Evolutionary conservation across 139 green algal genomes (phyloP), one percentile per base, ranked within the genome.

Genomic region (Yamagishiella unicocca): DNA sequence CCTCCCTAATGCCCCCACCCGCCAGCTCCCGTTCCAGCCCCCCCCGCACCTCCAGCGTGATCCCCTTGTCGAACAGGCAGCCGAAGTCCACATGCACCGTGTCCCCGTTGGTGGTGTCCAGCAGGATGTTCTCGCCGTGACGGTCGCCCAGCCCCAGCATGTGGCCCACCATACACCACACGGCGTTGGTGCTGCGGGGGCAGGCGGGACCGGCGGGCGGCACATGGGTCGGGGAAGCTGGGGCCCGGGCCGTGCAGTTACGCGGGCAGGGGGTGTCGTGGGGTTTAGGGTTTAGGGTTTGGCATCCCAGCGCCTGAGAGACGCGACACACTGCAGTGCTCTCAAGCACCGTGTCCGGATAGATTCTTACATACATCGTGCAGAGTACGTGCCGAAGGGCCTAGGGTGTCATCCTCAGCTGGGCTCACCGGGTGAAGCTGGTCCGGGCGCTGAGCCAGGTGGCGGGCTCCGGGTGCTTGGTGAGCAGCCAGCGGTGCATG

Each of bases 91-190:
- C 94, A 72, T 99, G 91, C 82, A 94, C 83, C 10, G 88, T 94
- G 50, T 90, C 89, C 19, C 94, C 93, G 38, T 61, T 91, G 29
- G 75, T 61, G 9, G n/a, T 74, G 88, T 98, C 92, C 31, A 99
- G 83, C 90, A 99, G 94, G 22, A 99, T 93, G 94, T 99, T 99
- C 88, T 99, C 98, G 2, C 96, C 95, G 82, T 99, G 98, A 7
- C 98, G 80, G 90, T 98, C 97, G 9, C 96, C 96, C 71, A 98
- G 90, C 3, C 95, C 96, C 76, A 96, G 88, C 83, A 96, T 93
- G 89, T 96, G 94, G n/a, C 94, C 93, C 77, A 92, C 87, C 89
- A 96, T 95, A 50, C 89, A 92, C 93, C 93, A 96, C 19, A 95
- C 95, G n/a, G 96, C 95, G 31, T 93, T 92, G 35, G 93, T 99